These are phyloP conservation scores for Podila epicladia DNA, from an alignment of 192 early-diverging fungal species.

Conservation along the genomic window DNA sequence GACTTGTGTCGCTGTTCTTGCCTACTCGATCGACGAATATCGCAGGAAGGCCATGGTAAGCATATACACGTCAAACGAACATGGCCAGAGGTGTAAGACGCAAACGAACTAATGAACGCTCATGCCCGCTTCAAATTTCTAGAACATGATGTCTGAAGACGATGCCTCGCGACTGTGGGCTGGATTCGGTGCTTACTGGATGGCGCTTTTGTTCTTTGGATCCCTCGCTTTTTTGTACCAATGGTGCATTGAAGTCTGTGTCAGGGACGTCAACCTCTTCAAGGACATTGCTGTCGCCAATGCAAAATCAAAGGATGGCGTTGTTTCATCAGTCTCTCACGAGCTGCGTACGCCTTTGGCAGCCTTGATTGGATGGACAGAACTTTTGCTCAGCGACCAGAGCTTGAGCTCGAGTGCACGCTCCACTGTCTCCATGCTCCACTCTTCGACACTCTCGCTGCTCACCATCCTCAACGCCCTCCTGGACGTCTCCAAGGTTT, in stretches of 20 bases:
- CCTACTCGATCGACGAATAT: constrained; percentile 37
- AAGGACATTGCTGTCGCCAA: constrained; percentile 50
- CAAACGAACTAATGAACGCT: background rate
- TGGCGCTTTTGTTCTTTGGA: constrained; percentile 21
- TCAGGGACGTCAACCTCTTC: constrained; percentile 40
- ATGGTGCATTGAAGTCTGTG: constrained; percentile 41
- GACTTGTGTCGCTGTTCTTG: constrained; percentile 25
- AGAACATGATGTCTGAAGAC: constrained; percentile 34
- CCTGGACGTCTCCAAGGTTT: constrained; percentile 49
- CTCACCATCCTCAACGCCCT: constrained; percentile 45
- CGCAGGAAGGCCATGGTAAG: constrained; percentile 21
- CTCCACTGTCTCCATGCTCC: constrained; percentile 48
- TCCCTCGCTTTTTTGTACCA: constrained; percentile 36
- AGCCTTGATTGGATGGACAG: constrained; percentile 50
- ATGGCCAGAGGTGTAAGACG: no score
- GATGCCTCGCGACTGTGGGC: constrained; percentile 42
- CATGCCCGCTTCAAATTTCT: background rate
- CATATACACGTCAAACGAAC: no score
- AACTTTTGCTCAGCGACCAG: constrained; percentile 42
- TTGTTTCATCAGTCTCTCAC: constrained; percentile 47
- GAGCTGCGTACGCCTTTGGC: constrained; percentile 43
- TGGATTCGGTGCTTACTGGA: constrained; percentile 46
- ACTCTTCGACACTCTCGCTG: constrained; percentile 43
- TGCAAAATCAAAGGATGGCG: constrained; percentile 49
- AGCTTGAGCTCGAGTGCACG: constrained; percentile 41